Base-by-base conservation (phyloP, 2,329 filamentous ascomycete species). In the Metarhizium rileyi region DNA sequence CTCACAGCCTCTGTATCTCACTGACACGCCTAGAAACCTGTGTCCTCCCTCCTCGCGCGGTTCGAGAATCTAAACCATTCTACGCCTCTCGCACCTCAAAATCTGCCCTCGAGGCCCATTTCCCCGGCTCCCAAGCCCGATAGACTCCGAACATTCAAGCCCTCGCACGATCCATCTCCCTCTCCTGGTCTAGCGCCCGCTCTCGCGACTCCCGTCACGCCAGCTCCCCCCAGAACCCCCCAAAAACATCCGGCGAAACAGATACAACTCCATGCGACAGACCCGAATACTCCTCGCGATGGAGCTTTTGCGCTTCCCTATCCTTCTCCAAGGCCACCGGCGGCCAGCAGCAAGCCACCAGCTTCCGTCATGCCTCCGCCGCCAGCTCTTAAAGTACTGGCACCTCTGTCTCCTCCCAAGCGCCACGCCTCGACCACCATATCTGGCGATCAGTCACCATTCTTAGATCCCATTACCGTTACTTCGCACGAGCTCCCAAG, bases 1-100 rank as follows among this genome's bases (percentile, higher is more conserved):
- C n/a, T 25, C 12, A 18, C 49, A 56, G 52, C 44, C 20, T 27
- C 20, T 46, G 2, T 28, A 5, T n/a, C 22, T 25, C 38, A 14
- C 38, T 42, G 5, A 42, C 22, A 25, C 38, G 8, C 22, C 20
- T 55, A 89, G 85, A 87, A 83, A 71, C 86, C 88, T 25, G 87
- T 93, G 46, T 93, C 87, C 47, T 90, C 87, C 47, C 73, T 93
- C 53, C 78, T 84, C 53, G 87, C 86, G 55, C 83, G 86, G 59
- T 93, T 91, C 65, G 87, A 93, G 72, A 88, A 84, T 62, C 81
- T 91, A 57, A 62, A 60, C 53, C 60, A 57, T 48, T 52, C 54
- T 47, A 28, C 53, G 4, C 41, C 55, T 53, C 53, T 46, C 49
- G 46, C 55, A 49, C 48, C 45, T 38, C 52, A 53, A 47, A 55